A percentile compares a stretch with the other conserved stretches of the same genome.
phyloP scores from a whole-genome alignment of 306 rosid species.

The Begonia peltatifolia region DNA sequence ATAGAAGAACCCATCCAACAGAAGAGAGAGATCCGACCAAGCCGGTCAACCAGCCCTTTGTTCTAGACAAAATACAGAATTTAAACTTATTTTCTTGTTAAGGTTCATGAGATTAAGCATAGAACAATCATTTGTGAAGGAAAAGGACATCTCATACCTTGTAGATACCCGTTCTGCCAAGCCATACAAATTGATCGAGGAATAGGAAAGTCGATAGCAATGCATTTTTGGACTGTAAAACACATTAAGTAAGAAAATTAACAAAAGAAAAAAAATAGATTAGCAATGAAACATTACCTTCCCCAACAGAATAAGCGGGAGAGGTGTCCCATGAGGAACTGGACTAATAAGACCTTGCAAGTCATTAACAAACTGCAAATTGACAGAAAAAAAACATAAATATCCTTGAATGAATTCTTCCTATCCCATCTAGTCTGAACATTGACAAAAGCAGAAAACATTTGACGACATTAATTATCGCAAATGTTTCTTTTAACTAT shows the following conservation, averaged over 20 bases:
- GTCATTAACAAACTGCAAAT: constrained; percentile 81
- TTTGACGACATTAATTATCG: too few relatives aligned
- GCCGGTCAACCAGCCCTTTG: constrained; percentile 61
- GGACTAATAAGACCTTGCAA: constrained; percentile 80
- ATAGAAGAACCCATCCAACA: constrained; percentile 88
- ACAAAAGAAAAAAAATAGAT: not conserved
- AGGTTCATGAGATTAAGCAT: not conserved
- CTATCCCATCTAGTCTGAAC: too few relatives aligned
- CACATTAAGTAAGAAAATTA: constrained; percentile 3
- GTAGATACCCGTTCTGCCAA: constrained; percentile 67
- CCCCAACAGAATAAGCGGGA: constrained; percentile 62
- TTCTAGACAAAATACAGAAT: constrained; percentile 24
- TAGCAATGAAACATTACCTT: constrained; percentile 32
- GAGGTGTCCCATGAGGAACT: constrained; percentile 70
- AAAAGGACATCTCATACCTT: constrained; percentile 25
- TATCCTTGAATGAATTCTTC: not conserved
- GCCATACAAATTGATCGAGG: constrained; percentile 97
- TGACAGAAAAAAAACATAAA: constrained; percentile 11
- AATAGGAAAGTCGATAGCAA: constrained; percentile 78
- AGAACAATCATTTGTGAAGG: too few relatives aligned
- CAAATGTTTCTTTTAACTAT: too few relatives aligned
- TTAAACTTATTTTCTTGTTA: not conserved
- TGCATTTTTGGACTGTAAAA: constrained; percentile 72
- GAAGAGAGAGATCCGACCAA: constrained; percentile 76
- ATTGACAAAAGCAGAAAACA: too few relatives aligned